Percentiles rank a stretch among this genome's conserved stretches.
Evolutionary conservation across 768 basidiomycete genomes (phyloP).

Genomic region (Rhizopogon vesiculosus): DNA sequence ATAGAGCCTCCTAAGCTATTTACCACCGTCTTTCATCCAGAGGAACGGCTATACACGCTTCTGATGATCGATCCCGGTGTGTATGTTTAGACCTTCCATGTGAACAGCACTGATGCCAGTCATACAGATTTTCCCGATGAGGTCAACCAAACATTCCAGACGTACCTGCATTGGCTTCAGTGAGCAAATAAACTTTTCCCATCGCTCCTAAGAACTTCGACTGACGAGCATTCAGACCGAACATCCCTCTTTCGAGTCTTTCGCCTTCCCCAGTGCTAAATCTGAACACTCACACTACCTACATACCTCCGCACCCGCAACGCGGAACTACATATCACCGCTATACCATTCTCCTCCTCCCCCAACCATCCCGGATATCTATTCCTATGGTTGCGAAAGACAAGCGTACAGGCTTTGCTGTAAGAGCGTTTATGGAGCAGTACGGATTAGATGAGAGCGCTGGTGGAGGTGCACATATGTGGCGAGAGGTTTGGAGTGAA

Average conservation of each 20-base stretch:
- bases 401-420: slow-evolving; percentile 57
- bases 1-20: slow-evolving; percentile 57
- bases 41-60: slow-evolving; percentile 80
- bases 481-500: slow-evolving; percentile 72
- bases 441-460: slow-evolving; percentile 48
- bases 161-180: slow-evolving; percentile 86
- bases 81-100: slow-evolving; percentile 23
- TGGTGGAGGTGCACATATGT: slow-evolving; percentile 81
- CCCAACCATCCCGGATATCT: slow-evolving; percentile 48
- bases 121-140: slow-evolving; percentile 79
- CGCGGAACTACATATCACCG: slow-evolving; percentile 88
- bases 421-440: slow-evolving; percentile 54
- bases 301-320: slow-evolving; percentile 91
- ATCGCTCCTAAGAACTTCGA: slow-evolving; percentile 8
- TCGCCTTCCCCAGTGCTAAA: slow-evolving; percentile 35
- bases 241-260: slow-evolving; percentile 71
- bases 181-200: slow-evolving; percentile 30
- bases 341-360: slow-evolving; percentile 73
- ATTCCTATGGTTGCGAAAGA: slow-evolving; percentile 43
- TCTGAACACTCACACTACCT: slow-evolving; percentile 58
- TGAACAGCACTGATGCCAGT: background rate
- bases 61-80: slow-evolving; percentile 84
- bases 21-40: slow-evolving; percentile 77
- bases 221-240: slow-evolving; percentile 49
- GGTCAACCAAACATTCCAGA: slow-evolving; percentile 55